Percentiles rank a stretch among this genome's conserved stretches.
Evolutionary conservation across 2,329 filamentous ascomycete genomes (phyloP).

Genomic region (Penicillium polonicum): DNA sequence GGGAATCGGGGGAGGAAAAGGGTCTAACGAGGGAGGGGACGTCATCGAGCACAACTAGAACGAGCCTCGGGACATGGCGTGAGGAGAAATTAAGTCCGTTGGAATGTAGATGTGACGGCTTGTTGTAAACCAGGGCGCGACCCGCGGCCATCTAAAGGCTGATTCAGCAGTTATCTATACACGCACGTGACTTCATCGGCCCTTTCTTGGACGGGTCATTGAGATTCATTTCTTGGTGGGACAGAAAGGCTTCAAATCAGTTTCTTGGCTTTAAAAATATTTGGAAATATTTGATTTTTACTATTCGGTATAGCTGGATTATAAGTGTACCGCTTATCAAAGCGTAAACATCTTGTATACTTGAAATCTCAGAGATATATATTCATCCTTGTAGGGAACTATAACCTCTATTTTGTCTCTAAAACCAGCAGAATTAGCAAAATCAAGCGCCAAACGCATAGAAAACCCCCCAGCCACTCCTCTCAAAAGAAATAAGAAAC

Average conservation of each 20-base stretch:
- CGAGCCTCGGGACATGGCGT: conserved; percentile 33
- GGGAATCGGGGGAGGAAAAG: conserved; percentile 46
- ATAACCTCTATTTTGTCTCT: background rate
- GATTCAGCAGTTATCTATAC: conserved; percentile 2
- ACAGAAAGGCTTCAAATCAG: background rate
- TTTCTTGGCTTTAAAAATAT: fast-evolving
- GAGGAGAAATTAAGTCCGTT: conserved; percentile 5
- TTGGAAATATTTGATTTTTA: fast-evolving
- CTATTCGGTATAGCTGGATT: background rate
- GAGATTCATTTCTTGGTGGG: background rate
- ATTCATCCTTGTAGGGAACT: background rate
- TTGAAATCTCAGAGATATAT: background rate
- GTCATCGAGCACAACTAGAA: conserved; percentile 32
- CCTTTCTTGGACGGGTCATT: conserved; percentile 2
- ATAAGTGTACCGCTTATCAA: fast-evolving
- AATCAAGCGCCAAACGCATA: background rate
- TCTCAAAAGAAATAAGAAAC: fast-evolving
- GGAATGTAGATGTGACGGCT: conserved; percentile 1
- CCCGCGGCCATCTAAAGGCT: conserved; percentile 6
- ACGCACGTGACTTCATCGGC: background rate
- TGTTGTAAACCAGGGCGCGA: conserved; percentile 11
- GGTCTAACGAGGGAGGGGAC: conserved; percentile 34
- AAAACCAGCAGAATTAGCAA: background rate
- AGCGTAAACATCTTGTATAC: fast-evolving
- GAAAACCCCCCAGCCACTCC: background rate